Percentiles rank a stretch among this genome's conserved stretches.
Conservation (phyloP, 2,329 filamentous ascomycete species). For the Dactylellina parvicollis region DNA sequence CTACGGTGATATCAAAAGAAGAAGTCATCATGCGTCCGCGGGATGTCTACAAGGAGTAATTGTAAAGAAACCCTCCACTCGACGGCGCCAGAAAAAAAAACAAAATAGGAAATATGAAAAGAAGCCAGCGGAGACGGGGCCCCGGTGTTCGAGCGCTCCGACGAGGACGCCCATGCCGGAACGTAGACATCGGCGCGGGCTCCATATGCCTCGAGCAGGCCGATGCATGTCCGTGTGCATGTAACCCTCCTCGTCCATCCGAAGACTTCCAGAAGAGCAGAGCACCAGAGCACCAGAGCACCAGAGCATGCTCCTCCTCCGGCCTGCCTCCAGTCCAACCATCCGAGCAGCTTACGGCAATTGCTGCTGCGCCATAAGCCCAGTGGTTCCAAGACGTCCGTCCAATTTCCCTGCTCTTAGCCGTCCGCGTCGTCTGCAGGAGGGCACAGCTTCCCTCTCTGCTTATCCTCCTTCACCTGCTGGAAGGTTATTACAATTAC, state of each 20-base stretch:
- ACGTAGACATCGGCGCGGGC: neutral
- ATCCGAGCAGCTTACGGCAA: too few species aligned
- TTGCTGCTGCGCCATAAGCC: slow-evolving; percentile 39
- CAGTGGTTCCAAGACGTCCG: slow-evolving; percentile 5
- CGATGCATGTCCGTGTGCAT: too few species aligned
- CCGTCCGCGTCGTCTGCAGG: neutral
- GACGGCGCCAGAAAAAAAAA: too few species aligned
- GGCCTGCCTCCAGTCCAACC: neutral
- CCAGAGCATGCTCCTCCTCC: neutral
- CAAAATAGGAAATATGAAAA: too few species aligned
- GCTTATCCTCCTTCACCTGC: too few species aligned
- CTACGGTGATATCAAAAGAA: too few species aligned
- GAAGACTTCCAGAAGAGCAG: neutral
- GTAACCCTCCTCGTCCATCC: neutral
- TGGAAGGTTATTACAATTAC: too few species aligned
- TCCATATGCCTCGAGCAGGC: neutral
- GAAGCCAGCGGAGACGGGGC: neutral
- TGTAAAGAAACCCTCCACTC: neutral
- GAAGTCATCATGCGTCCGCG: too few species aligned
- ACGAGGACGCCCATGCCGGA: too few species aligned
- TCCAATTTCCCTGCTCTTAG: slow-evolving; percentile 1
- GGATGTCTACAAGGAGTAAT: neutral
- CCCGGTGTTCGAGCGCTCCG: neutral
- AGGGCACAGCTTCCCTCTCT: too few species aligned
- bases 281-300: neutral